A percentile compares a stretch with the other conserved stretches of the same genome.
phyloP scores from a whole-genome alignment of 352 stramenopile species.

The Thalassiosira delicatula region DNA sequence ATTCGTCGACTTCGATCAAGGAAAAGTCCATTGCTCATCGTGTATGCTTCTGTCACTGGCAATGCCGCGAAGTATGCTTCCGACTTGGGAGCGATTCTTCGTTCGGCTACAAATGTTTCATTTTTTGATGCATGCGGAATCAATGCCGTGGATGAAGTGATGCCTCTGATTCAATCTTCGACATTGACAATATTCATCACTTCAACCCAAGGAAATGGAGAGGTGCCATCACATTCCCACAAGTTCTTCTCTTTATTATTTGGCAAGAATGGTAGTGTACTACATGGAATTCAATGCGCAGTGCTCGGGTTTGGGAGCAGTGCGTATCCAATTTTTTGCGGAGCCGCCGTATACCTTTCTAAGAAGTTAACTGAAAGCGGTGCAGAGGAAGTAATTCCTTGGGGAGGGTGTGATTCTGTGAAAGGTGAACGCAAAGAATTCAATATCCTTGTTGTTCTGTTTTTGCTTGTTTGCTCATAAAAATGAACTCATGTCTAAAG shows the following conservation, averaged over 20 bases:
- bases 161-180: slow-evolving; percentile 6
- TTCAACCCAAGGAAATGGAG: slow-evolving; percentile 54
- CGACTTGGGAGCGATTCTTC: slow-evolving; percentile 39
- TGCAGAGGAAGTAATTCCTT: slow-evolving; percentile 33
- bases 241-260: slow-evolving; percentile 56
- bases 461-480: too few species aligned
- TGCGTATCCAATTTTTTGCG: slow-evolving; percentile 53
- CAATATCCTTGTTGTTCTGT: too few species aligned
- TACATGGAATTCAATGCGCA: slow-evolving; percentile 39
- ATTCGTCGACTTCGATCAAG: not conserved
- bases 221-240: slow-evolving; percentile 37
- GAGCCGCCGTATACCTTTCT: slow-evolving; percentile 22
- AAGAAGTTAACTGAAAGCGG: slow-evolving; percentile 16
- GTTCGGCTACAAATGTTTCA: slow-evolving; percentile 29
- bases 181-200: slow-evolving; percentile 47
- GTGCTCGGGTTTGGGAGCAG: slow-evolving; percentile 45
- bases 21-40: not conserved
- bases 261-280: slow-evolving; percentile 23
- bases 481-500: too few species aligned
- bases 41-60: slow-evolving; percentile 4
- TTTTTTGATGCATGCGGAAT: slow-evolving; percentile 50
- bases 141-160: slow-evolving; percentile 29
- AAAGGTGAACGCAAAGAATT: too few species aligned
- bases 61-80: slow-evolving; percentile 43
- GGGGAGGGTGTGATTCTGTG: slow-evolving; percentile 48